phyloP scores from a whole-genome alignment of 2,329 filamentous ascomycete genomes.

The Tricladium varicosporioides region DNA sequence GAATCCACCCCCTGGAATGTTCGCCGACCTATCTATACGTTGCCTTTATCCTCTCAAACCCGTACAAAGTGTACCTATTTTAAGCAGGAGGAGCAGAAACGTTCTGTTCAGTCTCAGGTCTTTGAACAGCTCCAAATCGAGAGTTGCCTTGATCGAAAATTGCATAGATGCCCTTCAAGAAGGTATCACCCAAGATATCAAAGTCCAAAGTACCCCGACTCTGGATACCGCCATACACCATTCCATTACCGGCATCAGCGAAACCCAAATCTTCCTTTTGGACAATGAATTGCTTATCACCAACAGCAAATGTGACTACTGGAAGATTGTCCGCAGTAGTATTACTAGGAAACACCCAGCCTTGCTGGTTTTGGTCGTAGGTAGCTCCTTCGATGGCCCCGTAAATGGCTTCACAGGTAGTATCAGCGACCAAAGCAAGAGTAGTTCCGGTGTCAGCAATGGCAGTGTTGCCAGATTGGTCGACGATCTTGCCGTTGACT shows the following conservation, averaged over 20 bases:
- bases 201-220: constrained; percentile 51
- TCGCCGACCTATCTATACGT: too few species aligned
- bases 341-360: constrained; percentile 59
- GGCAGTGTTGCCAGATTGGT: constrained; percentile 56
- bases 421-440: constrained; percentile 62
- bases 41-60: too few species aligned
- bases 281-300: constrained; percentile 54
- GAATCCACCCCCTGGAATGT: too few species aligned
- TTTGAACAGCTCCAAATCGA: constrained; percentile 55
- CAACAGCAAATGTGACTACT: constrained; percentile 60
- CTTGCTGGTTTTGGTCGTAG: constrained; percentile 56
- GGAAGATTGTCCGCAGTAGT: constrained; percentile 54
- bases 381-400: constrained; percentile 58
- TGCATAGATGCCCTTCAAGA: constrained; percentile 60
- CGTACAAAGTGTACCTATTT: too few species aligned
- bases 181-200: constrained; percentile 58
- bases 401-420: constrained; percentile 61
- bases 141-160: constrained; percentile 59
- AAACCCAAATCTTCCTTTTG: constrained; percentile 61
- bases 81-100: constrained; percentile 19
- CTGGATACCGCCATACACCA: constrained; percentile 60
- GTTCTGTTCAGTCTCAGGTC: constrained; percentile 34
- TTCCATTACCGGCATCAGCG: constrained; percentile 49
- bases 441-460: constrained; percentile 74
- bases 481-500: constrained; percentile 54